Percentiles rank a stretch among this genome's conserved stretches.
These are phyloP conservation scores for Ceratobasidium sp. DNA, from an alignment of 1,284 basidiomycete species.

Conservation along the genomic window DNA sequence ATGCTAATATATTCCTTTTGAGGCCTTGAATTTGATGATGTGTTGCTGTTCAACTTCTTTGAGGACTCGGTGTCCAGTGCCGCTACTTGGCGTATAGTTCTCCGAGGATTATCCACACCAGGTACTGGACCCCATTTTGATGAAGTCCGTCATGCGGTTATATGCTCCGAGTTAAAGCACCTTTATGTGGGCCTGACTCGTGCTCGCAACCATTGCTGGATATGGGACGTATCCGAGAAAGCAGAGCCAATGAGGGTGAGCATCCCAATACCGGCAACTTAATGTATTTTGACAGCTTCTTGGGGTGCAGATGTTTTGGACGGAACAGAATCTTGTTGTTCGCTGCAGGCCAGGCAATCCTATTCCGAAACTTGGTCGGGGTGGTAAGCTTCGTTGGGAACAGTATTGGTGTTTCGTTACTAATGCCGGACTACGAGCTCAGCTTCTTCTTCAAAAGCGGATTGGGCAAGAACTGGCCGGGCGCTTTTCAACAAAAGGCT, in stretches of 20 bases:
- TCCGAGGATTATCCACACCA: slow-evolving; percentile 4
- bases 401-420: too few species aligned
- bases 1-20: neutral
- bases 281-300: neutral
- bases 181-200: slow-evolving; percentile 39
- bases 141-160: slow-evolving; percentile 35
- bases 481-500: slow-evolving; percentile 61
- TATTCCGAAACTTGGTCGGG: slow-evolving; percentile 60
- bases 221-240: slow-evolving; percentile 36
- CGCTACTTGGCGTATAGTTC: slow-evolving; percentile 23
- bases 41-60: slow-evolving; percentile 42
- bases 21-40: slow-evolving; percentile 42
- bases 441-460: slow-evolving; percentile 55
- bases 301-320: slow-evolving; percentile 57
- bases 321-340: slow-evolving; percentile 53
- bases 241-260: slow-evolving; percentile 38
- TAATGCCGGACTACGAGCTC: too few species aligned
- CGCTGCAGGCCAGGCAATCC: slow-evolving; percentile 54
- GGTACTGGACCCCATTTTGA: slow-evolving; percentile 29
- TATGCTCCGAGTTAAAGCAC: slow-evolving; percentile 37
- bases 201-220: slow-evolving; percentile 39
- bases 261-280: neutral
- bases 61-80: slow-evolving; percentile 30
- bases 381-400: slow-evolving; percentile 46
- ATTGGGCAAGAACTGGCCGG: slow-evolving; percentile 63